Evolutionary conservation across 805 yeast genomes (phyloP).

Genomic region (Torulaspora delbrueckii): DNA sequence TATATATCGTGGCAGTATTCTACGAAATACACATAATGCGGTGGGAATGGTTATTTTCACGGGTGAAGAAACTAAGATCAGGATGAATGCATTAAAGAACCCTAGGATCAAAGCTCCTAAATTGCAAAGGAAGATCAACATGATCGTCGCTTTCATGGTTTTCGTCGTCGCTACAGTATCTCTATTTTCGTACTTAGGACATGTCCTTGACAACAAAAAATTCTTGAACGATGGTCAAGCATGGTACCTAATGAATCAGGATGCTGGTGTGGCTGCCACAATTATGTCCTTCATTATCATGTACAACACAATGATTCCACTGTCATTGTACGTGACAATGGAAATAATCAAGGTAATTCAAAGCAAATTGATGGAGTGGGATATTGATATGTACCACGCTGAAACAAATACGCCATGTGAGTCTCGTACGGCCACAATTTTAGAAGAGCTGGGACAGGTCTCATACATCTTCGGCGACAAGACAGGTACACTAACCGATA

Average conservation of each 20-base stretch:
- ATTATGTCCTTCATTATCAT: constrained; percentile 94
- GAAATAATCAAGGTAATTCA: constrained; percentile 92
- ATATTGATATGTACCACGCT: constrained; percentile 88
- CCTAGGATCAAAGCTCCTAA: constrained; percentile 93
- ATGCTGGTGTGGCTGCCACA: constrained; percentile 82
- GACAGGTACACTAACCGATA: constrained; percentile 95
- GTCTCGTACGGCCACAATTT: constrained; percentile 89
- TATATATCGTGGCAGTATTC: constrained; percentile 83
- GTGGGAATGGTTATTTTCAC: constrained; percentile 84
- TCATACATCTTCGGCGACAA: constrained; percentile 92
- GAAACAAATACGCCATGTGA: constrained; percentile 87
- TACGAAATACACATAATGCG: constrained; percentile 73
- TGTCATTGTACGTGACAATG: constrained; percentile 92
- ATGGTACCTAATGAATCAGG: constrained; percentile 73
- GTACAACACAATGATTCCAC: constrained; percentile 94
- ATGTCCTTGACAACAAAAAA: constrained; percentile 47
- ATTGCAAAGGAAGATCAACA: constrained; percentile 74
- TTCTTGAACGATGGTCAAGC: constrained; percentile 38
- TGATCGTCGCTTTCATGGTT: constrained; percentile 85
- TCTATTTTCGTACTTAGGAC: constrained; percentile 77
- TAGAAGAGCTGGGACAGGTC: constrained; percentile 96
- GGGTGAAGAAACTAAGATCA: constrained; percentile 92
- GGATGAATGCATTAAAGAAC: constrained; percentile 89
- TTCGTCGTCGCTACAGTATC: constrained; percentile 68
- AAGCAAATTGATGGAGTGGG: constrained; percentile 74